A percentile compares a stretch with the other conserved stretches of the same genome.
Evolutionary conservation across 805 yeast species (phyloP).

Genomic region (Dipodascopsis uninucleata): DNA sequence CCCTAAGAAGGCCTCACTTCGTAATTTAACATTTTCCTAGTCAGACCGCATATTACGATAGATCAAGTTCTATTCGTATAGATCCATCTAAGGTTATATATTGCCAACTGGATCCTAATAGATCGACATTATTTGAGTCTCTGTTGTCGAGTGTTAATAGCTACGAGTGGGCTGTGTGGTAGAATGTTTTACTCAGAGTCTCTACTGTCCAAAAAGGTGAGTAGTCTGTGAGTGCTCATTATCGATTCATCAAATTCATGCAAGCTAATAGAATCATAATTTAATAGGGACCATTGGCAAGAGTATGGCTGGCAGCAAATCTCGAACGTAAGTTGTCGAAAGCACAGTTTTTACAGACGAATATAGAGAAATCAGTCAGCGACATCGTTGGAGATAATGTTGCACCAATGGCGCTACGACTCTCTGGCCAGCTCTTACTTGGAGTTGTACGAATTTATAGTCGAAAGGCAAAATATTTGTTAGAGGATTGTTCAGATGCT

Average conservation of each 20-base stretch:
- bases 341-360: conserved; percentile 66
- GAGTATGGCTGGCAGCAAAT: conserved; percentile 90
- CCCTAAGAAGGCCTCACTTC: no score
- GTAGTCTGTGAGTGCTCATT: neutral
- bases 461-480: conserved; percentile 73
- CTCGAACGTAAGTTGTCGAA: conserved; percentile 73
- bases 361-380: conserved; percentile 61
- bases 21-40: no score
- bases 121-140: no score
- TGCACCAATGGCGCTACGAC: conserved; percentile 69
- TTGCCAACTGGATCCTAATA: no score
- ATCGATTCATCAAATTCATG: neutral
- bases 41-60: no score
- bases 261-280: neutral
- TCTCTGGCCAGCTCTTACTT: conserved; percentile 79
- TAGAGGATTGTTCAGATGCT: conserved; percentile 80
- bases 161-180: no score
- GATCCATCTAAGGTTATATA: no score
- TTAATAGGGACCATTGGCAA: conserved; percentile 74
- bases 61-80: no score
- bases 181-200: conserved; percentile 51
- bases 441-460: conserved; percentile 88
- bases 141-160: no score
- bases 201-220: conserved; percentile 47
- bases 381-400: conserved; percentile 52